Evolutionary conservation across 805 yeast species (phyloP).

Genomic region (Candida broadrunensis): DNA sequence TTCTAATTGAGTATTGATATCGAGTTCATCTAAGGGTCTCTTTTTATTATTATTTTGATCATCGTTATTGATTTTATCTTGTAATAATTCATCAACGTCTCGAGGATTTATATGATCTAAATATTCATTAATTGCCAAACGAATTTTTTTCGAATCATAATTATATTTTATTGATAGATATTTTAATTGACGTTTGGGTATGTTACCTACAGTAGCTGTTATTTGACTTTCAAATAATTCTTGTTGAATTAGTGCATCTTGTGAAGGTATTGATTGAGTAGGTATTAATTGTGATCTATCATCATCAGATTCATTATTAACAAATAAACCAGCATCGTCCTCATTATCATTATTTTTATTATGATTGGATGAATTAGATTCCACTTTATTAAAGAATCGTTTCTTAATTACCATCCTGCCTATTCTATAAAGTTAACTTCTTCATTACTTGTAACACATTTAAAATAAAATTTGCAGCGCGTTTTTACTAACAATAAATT

Average conservation of each 20-base stretch:
- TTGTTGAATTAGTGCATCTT: background rate
- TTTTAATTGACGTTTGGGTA: conserved; percentile 1
- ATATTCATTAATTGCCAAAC: conserved; percentile 37
- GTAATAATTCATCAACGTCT: conserved; percentile 18
- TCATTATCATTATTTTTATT: too few relatives aligned
- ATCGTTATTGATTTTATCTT: background rate
- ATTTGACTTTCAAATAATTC: conserved; percentile 13
- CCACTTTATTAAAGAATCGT: background rate
- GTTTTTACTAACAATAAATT: too few relatives aligned
- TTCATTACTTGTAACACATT: too few relatives aligned
- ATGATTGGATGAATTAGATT: too few relatives aligned
- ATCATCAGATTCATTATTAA: conserved; percentile 3
- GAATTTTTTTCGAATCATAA: conserved; percentile 9
- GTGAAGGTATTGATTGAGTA: background rate
- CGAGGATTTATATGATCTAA: conserved; percentile 39
- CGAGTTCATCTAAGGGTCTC: background rate
- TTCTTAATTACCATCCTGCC: conserved; percentile 4
- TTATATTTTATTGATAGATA: conserved; percentile 13
- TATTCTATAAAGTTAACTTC: too few relatives aligned
- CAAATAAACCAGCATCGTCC: too few relatives aligned
- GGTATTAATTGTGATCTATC: background rate
- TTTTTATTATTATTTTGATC: background rate
- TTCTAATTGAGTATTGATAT: conserved; percentile 5
- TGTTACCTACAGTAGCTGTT: conserved; percentile 10
- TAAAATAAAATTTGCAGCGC: too few relatives aligned